Conservation (phyloP, 2,329 filamentous ascomycete genomes). For the Aspergillus caelatus region DNA sequence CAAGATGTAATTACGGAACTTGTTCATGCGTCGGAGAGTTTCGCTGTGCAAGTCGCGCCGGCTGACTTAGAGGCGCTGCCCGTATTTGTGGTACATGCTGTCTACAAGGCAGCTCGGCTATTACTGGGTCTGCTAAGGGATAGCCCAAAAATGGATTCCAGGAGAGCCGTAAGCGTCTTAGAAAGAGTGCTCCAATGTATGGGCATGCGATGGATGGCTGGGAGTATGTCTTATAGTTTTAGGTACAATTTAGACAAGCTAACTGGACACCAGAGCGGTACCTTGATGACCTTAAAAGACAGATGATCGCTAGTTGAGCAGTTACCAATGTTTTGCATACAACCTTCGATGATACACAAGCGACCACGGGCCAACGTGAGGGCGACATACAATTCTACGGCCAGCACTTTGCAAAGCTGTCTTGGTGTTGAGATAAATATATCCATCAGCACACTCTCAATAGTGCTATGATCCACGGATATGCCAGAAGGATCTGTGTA, state of each 20-base stretch:
- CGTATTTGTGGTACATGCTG: neutral
- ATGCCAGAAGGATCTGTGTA: too few relatives aligned
- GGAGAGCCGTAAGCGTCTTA: neutral
- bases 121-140: neutral
- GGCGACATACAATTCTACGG: too few relatives aligned
- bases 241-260: neutral
- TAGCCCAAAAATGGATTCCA: neutral
- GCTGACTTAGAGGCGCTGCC: neutral
- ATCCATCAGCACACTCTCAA: too few relatives aligned
- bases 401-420: too few relatives aligned
- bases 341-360: too few relatives aligned
- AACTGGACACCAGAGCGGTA: neutral
- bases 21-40: neutral
- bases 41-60: too few relatives aligned
- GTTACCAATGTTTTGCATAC: neutral
- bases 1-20: neutral
- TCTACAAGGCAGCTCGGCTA: constrained; percentile 1
- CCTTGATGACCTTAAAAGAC: neutral
- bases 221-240: neutral
- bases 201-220: neutral
- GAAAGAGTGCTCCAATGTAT: neutral
- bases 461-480: too few relatives aligned
- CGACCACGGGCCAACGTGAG: too few relatives aligned
- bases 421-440: too few relatives aligned
- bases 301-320: neutral